Evolutionary conservation across 257 asterid species (phyloP), one percentile per base, ranked within the genome.

Genomic region (Scutellaria minor): DNA sequence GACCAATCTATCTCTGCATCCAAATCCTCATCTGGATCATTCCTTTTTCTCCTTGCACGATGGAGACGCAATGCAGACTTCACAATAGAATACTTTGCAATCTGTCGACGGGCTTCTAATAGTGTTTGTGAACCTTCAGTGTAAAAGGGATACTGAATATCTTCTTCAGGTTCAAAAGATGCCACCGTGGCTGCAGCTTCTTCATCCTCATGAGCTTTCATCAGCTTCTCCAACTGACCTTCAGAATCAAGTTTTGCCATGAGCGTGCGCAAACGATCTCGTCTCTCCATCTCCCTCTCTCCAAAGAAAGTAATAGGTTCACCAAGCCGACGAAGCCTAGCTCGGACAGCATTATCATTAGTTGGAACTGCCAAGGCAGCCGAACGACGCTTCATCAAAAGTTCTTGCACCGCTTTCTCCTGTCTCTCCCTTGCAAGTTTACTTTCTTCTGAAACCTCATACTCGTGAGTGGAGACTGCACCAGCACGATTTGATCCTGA

Each of bases 151-250:
- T 91, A 93, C 78, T 82, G 84, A 76, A 89, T 79, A 40, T 93
- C 94, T 71, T 93, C 97, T 80, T 91, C 97, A 54, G 74, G 85
- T 68, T 88, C 96, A 10, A 71, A 52, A 12, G 75, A 80, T 13
- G 76, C 87, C 40, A 75, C 79, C 11, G 80, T 75, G 65, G 83
- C 83, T 7, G 92, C 82, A 57, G 90, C 86, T 80, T 91, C 98
- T 73, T 91, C 97, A 24, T 93, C 97, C 85, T 94, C 99, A 7
- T 87, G 95, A 58, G 98, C 99, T 82, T 90, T 92, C 99, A 91
- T 90, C 81, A 95, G 80, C 88, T 41, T 88, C 40, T 90, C 98
- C 85, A 95, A 75, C 81, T 95, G 95, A 27, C 97, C 98, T 70
- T 95, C 97, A 13, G 86, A 27, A 76, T 95, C 97, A 6, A 95